Base-by-base conservation (phyloP, 192 early-diverging fungal species). In the Coemansia sp. region DNA sequence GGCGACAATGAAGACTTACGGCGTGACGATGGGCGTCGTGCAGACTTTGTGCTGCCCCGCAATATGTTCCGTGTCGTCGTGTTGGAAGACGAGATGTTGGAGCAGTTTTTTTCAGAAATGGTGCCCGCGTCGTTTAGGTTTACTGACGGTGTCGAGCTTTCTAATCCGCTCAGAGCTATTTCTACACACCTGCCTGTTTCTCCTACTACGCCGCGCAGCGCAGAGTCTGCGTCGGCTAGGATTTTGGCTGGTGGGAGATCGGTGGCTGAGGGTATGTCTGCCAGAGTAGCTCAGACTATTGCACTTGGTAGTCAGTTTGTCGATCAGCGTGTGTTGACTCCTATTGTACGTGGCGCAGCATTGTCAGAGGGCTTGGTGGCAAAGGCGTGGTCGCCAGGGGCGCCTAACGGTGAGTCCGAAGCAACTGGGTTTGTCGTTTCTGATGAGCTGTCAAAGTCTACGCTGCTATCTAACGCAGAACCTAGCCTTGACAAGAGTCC, bases 1-100 rank as follows among this genome's bases (percentile, higher is more conserved):
- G 61, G 70, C 67, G 68, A 72, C 52, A 35, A 33, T 21, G 57
- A 58, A 63, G 37, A 17, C 55, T 7, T 21, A 21, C 5, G 37
- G 37, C 53, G 55, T 32, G 35, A 43, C 6, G 32, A 33, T 19
- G 35, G 64, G 3, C 3, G 19, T 4, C 32, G 39, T n/a, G 19
- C 53, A 11, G 75, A 76, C 44, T 75, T 76, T 75, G 26, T 58
- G 55, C 60, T 86, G 8, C 69, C 63, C 40, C 68, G 74, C 43
- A 78, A 81, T 23, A 86, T 82, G 66, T 92, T 91, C 74, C 82
- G 90, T 35, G 93, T 97, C 85, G 87, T 94, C 2, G 85, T 95
- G n/a, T 77, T 97, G 63, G 90, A 88, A 17, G 95, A 97, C 72
- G 93, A 91, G 43, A 87, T 89, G 39, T 78, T 98, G n/a, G 92